Base-by-base conservation (phyloP, 352 stramenopile species). In the Hyaloperonospora brassicae region DNA sequence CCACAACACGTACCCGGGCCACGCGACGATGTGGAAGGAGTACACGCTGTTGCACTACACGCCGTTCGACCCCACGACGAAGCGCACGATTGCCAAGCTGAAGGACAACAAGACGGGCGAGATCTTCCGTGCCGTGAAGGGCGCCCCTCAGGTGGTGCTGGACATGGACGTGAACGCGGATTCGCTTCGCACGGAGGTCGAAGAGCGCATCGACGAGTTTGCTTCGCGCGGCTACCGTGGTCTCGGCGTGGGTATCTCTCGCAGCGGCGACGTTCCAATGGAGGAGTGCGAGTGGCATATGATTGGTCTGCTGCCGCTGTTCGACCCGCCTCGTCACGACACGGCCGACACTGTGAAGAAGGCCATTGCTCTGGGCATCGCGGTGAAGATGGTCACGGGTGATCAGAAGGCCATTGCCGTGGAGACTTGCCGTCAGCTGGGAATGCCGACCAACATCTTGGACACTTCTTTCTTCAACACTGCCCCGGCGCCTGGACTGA, bases 371-470 rank as follows among this genome's bases (percentile, higher is more conserved):
- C 73, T 93, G 13, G 95, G 95, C 45, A 89, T 98, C 48, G 75
- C 70, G 1, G 91, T 98, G 24, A 97, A 97, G 73, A 98, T 98
- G 92, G 87, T 98, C 38, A 98, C 94, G 25, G 94, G 94, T 63
- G 94, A 98, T 62, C 93, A 97, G 67, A 73, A 80, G 36, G 73
- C 87, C 34, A 98, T 98, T 65, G 93, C 89, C 40, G 74, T 91
- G 23, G 87, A 98, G 72, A 98, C 93, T 49, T 90, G 84, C 52
- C 82, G 78, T 68, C 72, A 84, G 45, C 55, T 98, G 57, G 86
- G 76, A 65, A 93, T 98, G 76, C 88, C 81, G 11, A 89, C 79
- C 6, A 87, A 92, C 64, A 92, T 93, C 51, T 52, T 88, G 23
- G 75, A 90, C 62, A 82, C 75, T 47, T 84, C 71, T 65, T 86